phyloP scores from a whole-genome alignment of 495 filamentous ascomycete genomes.

The Tuber umbilicatum region DNA sequence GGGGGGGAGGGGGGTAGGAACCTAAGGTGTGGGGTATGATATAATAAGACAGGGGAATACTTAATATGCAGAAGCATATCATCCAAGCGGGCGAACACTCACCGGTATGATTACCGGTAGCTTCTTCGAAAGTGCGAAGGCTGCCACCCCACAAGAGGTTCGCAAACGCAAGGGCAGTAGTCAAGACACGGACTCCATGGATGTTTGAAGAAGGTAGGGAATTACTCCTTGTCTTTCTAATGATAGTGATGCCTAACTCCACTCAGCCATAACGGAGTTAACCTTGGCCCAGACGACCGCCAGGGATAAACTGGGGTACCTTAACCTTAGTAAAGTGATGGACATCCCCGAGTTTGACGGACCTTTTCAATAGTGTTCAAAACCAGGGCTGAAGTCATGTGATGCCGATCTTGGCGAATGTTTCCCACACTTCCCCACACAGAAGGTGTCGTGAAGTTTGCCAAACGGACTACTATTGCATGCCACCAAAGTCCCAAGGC shows the following conservation, averaged over 20 bases:
- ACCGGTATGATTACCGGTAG: slow-evolving; percentile 1
- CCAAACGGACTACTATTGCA: neutral
- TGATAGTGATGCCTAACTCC: neutral
- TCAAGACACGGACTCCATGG: neutral
- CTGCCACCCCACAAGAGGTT: neutral
- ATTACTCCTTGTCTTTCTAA: neutral
- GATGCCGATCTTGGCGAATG: neutral
- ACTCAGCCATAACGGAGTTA: neutral
- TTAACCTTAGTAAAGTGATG: neutral
- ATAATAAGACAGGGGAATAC: neutral
- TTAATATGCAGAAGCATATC: neutral
- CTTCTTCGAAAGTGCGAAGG: neutral
- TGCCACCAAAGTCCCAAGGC: neutral
- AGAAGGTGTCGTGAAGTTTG: neutral
- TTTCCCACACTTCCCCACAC: neutral
- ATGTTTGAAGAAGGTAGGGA: neutral
- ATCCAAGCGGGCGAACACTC: neutral
- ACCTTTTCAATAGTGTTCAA: neutral
- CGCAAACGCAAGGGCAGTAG: neutral
- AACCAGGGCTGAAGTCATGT: neutral
- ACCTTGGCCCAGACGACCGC: neutral
- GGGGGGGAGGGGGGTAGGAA: neutral
- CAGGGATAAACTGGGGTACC: neutral
- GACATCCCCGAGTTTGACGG: neutral
- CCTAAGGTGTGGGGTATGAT: neutral